Conservation (phyloP, 108 stramenopile species). For the Pelagomonas calceolata region DNA sequence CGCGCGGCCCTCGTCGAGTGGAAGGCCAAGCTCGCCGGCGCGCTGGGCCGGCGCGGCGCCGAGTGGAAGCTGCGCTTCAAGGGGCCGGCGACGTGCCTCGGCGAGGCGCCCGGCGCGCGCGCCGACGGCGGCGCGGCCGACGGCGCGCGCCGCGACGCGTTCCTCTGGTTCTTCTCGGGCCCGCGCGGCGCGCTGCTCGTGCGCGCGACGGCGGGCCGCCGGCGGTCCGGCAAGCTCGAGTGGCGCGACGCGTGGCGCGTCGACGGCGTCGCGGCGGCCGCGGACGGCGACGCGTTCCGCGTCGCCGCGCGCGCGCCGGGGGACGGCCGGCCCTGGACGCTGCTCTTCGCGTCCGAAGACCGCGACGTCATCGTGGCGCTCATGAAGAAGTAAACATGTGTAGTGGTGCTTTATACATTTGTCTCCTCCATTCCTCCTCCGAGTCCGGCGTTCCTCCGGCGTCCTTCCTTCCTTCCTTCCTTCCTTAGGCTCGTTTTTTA, state of each 20-base stretch:
- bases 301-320: not conserved
- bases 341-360: not conserved
- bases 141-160: not conserved
- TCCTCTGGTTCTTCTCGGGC: not conserved
- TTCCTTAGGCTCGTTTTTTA: too few relatives aligned
- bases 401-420: too few relatives aligned
- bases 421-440: too few relatives aligned
- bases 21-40: not conserved
- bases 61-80: not conserved
- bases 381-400: too few relatives aligned
- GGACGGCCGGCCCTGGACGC: not conserved
- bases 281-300: not conserved
- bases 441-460: too few relatives aligned
- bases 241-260: not conserved
- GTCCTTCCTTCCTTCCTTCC: too few relatives aligned
- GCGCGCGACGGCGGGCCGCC: not conserved
- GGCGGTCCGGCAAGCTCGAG: not conserved
- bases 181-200: not conserved
- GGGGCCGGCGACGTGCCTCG: not conserved
- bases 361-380: not conserved
- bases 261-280: not conserved
- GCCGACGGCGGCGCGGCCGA: not conserved
- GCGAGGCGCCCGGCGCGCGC: not conserved
- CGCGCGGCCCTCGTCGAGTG: not conserved
- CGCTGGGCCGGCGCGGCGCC: not conserved